These are phyloP conservation scores for Polytrichum commune DNA, from an alignment of 225 moss, liverwort and hornwort species.

Conservation along the genomic window DNA sequence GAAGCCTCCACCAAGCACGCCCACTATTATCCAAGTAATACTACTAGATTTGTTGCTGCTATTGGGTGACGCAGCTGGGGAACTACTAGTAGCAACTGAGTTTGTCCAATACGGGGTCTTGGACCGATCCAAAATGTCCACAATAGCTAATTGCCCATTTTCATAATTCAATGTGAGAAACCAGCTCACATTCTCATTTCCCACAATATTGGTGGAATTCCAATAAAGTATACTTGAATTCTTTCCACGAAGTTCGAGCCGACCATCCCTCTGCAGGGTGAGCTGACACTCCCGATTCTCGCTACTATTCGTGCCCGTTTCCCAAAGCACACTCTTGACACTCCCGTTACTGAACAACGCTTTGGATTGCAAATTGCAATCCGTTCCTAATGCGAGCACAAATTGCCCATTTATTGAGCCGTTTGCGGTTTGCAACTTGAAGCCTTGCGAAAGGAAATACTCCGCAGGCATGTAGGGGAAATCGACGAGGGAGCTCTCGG, in stretches of 20 bases:
- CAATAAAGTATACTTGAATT: not conserved
- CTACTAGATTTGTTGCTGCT: too few relatives aligned
- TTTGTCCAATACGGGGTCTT: not conserved
- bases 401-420: not conserved
- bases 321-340: not conserved
- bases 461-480: not conserved
- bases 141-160: not conserved
- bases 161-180: not conserved
- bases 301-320: not conserved
- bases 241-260: not conserved
- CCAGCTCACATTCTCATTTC: not conserved
- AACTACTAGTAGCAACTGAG: too few relatives aligned
- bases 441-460: not conserved
- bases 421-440: too few relatives aligned
- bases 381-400: not conserved
- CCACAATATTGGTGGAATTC: not conserved
- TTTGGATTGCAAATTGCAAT: not conserved
- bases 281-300: not conserved
- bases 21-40: not conserved
- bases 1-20: conserved; percentile 1
- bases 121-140: not conserved
- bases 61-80: too few relatives aligned
- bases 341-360: not conserved
- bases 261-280: conserved; percentile 6
- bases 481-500: not conserved